Evolutionary conservation across 2,329 filamentous ascomycete species (phyloP), one percentile per base, ranked within the genome.

Genomic region (Fusarium begoniae): DNA sequence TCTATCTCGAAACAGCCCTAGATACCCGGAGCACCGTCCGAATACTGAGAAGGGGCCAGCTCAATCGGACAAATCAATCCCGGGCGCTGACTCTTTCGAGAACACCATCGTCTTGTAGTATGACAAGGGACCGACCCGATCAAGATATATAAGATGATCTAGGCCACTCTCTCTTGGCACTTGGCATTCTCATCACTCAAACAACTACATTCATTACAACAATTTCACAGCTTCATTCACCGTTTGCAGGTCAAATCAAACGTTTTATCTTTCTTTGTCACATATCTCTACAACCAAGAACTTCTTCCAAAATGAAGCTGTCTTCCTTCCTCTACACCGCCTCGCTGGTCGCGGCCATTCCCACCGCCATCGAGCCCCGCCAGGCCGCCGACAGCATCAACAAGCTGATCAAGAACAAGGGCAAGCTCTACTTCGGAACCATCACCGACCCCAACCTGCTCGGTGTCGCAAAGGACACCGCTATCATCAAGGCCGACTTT

Each of bases 341-440:
- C 65, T 67, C 63, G 65, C 65, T 67, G 65, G 65, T 67, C 65
- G 65, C 65, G 65, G 65, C 65, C 40, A 61, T 67, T 40, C 65
- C 65, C n/a, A 57, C 65, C 41, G 47, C 62, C 26, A 41, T 67
- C 28, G 63, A 67, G 65, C 63, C 65, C 20, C 65, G 65, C 14
- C 65, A 67, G 65, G 63, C 63, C 17, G 4, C 48, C 20, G n/a
- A 45, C 20, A 67, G 53, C 63, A 53, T 67, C 45, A 67, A 67
- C 63, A 44, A 67, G 53, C 26, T 67, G 26, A 67, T 92, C 83
- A 88, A 89, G 79, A 85, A 87, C 41, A 78, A 74, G 66, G 91
- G 91, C 70, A 93, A 93, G 83, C 85, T 87, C 73, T 93, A 93
- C 82, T 89, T 87, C 68, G 92, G 91, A 70, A 87, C 86, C 24